These are phyloP conservation scores for Globisporangium irregulare DNA, from an alignment of 352 stramenopile species.

Conservation along the genomic window DNA sequence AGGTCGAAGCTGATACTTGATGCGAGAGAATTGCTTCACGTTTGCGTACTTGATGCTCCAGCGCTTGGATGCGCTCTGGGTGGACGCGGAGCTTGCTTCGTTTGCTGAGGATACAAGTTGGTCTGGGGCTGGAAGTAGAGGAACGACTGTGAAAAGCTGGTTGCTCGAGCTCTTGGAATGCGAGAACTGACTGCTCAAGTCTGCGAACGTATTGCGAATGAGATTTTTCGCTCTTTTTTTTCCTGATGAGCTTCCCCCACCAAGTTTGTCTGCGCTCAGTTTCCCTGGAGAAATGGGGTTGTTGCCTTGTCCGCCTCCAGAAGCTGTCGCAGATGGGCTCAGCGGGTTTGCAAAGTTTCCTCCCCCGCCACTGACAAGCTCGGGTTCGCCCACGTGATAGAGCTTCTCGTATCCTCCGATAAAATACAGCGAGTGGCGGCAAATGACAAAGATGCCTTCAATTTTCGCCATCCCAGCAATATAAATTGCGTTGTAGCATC, in stretches of 20 bases:
- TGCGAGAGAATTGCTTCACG: constrained; percentile 74
- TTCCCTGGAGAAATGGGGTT: constrained; percentile 22
- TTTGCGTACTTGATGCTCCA: constrained; percentile 66
- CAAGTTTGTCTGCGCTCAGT: constrained; percentile 11
- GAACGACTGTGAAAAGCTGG: constrained; percentile 48
- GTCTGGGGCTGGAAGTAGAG: constrained; percentile 15
- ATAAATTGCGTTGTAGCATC: constrained; percentile 55
- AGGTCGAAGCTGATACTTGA: constrained; percentile 76
- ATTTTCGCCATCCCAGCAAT: constrained; percentile 60
- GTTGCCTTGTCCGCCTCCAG: constrained; percentile 2
- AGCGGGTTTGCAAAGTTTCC: constrained; percentile 8
- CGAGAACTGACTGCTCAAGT: constrained; percentile 46
- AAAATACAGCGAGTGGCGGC: constrained; percentile 57
- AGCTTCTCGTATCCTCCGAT: constrained; percentile 62
- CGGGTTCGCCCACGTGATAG: constrained; percentile 21
- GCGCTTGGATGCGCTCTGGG: constrained; percentile 20
- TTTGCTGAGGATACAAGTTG: background rate
- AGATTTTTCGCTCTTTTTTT: constrained; percentile 55
- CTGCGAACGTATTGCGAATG: constrained; percentile 47
- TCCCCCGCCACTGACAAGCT: background rate
- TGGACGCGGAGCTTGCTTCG: background rate
- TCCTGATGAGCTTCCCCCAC: constrained; percentile 2
- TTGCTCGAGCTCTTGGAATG: constrained; percentile 29
- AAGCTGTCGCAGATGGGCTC: constrained; percentile 11
- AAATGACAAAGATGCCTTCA: constrained; percentile 55